Evolutionary conservation across 345 rosid species (phyloP).

Genomic region (Hevea brasiliensis): DNA sequence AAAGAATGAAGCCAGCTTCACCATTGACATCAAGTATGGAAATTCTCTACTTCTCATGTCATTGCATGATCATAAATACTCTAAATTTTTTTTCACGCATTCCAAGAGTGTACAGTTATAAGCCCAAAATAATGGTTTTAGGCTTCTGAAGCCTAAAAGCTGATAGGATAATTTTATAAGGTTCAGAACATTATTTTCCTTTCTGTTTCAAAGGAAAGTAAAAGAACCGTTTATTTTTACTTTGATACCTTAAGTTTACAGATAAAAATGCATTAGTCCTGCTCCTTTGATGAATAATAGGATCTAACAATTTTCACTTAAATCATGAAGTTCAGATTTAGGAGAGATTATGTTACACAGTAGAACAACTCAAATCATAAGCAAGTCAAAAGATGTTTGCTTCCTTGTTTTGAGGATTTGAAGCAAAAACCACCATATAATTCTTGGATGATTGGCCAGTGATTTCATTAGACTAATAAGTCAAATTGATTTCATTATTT

Average conservation of each 20-base stretch:
- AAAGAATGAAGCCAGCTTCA: background rate
- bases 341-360: background rate
- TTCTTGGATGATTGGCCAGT: background rate
- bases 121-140: no score
- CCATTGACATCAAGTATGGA: background rate
- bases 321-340: background rate
- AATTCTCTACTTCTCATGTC: background rate
- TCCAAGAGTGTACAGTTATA: no score
- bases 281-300: background rate
- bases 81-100: no score
- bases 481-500: no score
- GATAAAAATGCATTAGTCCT: background rate
- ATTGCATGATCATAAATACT: no score
- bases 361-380: background rate
- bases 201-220: background rate
- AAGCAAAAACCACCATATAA: background rate
- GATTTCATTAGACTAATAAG: no score
- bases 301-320: background rate
- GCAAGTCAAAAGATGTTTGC: background rate
- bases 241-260: background rate
- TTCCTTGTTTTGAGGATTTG: background rate
- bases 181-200: background rate
- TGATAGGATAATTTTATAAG: no score
- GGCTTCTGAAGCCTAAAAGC: no score
- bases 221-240: background rate